A percentile compares a stretch with the other conserved stretches of the same genome.
phyloP scores from a whole-genome alignment of 306 rosid species.

The Gastrolobium villosum region DNA sequence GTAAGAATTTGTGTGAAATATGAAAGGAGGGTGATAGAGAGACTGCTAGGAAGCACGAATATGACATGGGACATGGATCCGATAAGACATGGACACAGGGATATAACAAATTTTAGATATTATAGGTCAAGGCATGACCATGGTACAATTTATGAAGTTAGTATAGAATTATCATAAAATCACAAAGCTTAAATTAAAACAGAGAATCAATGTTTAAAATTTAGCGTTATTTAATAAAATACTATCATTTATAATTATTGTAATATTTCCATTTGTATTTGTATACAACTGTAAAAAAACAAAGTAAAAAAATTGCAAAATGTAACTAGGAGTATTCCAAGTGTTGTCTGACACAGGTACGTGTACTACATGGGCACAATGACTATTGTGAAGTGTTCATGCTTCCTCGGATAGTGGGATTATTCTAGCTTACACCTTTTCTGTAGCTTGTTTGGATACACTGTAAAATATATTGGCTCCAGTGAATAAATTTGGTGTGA shows the following conservation, averaged over 20 bases:
- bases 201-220: neutral
- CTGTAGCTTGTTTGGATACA: slow-evolving; percentile 1
- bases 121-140: neutral
- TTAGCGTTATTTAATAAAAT: neutral
- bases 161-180: neutral
- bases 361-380: neutral
- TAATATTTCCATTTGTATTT: slow-evolving; percentile 1
- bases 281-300: neutral
- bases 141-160: neutral
- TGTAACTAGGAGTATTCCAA: neutral
- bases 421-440: neutral
- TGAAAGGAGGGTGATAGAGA: slow-evolving; percentile 1
- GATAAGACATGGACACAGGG: neutral
- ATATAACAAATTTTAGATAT: slow-evolving; percentile 8
- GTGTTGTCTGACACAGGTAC: neutral
- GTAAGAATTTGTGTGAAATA: neutral
- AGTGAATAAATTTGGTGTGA: neutral
- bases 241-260: neutral
- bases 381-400: slow-evolving; percentile 18
- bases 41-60: neutral
- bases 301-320: neutral
- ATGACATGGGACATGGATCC: neutral
- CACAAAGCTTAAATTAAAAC: neutral
- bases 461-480: neutral
- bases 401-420: slow-evolving; percentile 11